A percentile compares a stretch with the other conserved stretches of the same genome.
These are phyloP conservation scores for Eutypella sp. DNA, from an alignment of 2,329 filamentous ascomycete species.

Conservation along the genomic window DNA sequence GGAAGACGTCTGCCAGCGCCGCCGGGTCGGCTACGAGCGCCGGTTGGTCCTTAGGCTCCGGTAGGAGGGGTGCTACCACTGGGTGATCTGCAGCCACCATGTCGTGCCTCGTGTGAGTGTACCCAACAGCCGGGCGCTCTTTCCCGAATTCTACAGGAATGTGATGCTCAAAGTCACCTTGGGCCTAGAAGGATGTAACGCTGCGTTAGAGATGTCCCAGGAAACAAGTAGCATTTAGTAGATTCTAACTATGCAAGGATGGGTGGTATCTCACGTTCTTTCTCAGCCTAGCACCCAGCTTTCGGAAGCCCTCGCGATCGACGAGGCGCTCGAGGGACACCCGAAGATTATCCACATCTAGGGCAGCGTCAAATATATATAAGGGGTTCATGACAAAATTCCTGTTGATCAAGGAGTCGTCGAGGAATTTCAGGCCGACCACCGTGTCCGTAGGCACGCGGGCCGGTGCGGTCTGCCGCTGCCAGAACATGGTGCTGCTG, in stretches of 20 bases:
- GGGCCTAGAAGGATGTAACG: conserved; percentile 8
- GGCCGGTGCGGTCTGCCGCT: neutral
- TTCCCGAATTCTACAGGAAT: conserved; percentile 31
- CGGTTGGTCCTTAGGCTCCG: conserved; percentile 16
- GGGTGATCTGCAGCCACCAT: conserved; percentile 30
- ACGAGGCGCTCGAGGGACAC: conserved; percentile 16
- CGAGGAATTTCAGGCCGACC: conserved; percentile 7
- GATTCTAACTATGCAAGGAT: neutral
- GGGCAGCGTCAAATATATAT: conserved; percentile 16
- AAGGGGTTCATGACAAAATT: conserved; percentile 16
- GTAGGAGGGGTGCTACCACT: conserved; percentile 24
- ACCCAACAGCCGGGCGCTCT: conserved; percentile 30
- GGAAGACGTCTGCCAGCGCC: conserved; percentile 18
- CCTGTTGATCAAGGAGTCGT: conserved; percentile 15
- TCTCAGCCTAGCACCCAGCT: conserved; percentile 18
- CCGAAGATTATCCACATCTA: conserved; percentile 17
- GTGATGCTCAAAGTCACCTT: conserved; percentile 34
- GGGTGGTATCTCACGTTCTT: conserved; percentile 10
- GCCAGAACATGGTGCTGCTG: neutral
- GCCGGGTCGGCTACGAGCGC: conserved; percentile 21
- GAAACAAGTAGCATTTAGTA: neutral
- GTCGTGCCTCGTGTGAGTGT: conserved; percentile 27
- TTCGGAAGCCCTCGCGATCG: conserved; percentile 18
- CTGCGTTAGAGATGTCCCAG: neutral
- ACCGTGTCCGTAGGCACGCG: conserved; percentile 9